Base-by-base conservation (phyloP, 2,329 filamentous ascomycete species). In the Colletotrichum karsti region DNA sequence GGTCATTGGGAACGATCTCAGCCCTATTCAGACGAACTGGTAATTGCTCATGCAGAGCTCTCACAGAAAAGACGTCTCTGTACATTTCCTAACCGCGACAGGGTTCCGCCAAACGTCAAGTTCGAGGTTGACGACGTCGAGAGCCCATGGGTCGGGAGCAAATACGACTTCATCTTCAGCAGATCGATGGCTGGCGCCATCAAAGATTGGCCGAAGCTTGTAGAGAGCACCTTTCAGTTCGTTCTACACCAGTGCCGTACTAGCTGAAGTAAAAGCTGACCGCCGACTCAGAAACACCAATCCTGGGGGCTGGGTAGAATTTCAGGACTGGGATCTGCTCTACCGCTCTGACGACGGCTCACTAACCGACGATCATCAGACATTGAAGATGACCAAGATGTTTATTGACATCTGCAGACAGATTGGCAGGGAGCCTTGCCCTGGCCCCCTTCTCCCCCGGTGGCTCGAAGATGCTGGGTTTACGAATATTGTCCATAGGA, bases 91-190 rank as follows among this genome's bases (percentile, higher is more conserved):
- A 22, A 35, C 3, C 1, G 1, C n/a, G n/a, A n/a, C 20, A 55
- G 51, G 72, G 73, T 93, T 1, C 92, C 92, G 1, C 86, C 83
- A 28, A 92, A 92, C 71, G 87, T 90, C 64, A 83, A 86, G 65
- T 92, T 92, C 72, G 83, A 90, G 64, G 84, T 92, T 30, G 90
- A 92, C 74, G 90, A 92, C 73, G 86, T 87, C 26, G 87, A 89
- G 73, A 81, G 85, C 26, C 71, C 75, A 12, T 82, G 81, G 80
- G 76, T 80, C 70, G 80, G 77, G 73, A 72, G 76, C 42, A 71
- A 72, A 57, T 78, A 78, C 61, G 75, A 77, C 67, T 78, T 71
- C 68, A 74, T 81, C 72, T 77, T 78, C 39, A 28, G 48, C 18
- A 57, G 63, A 10, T 30, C 37, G 28, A 41, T 67, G 57, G 50